Evolutionary conservation across 768 basidiomycete species (phyloP).

Genomic region (Tylopilus intermedius): DNA sequence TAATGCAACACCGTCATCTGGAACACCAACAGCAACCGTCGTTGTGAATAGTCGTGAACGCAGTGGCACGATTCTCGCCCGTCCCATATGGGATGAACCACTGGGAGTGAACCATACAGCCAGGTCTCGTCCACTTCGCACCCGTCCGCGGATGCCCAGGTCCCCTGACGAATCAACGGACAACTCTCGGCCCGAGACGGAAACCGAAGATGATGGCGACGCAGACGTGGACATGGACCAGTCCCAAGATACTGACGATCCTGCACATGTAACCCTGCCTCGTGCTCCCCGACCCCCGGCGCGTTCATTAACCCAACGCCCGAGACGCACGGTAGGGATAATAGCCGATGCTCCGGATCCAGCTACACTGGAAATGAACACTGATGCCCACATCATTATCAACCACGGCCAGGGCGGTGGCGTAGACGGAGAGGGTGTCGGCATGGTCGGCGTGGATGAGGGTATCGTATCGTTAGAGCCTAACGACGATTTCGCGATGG

Average conservation of each 20-base stretch:
- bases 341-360: slow-evolving; percentile 36
- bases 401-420: slow-evolving; percentile 40
- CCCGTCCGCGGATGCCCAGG: slow-evolving; percentile 28
- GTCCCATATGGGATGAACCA: slow-evolving; percentile 53
- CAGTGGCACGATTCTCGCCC: slow-evolving; percentile 70
- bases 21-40: slow-evolving; percentile 59
- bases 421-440: slow-evolving; percentile 39
- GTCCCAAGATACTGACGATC: slow-evolving; percentile 32
- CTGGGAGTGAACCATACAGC: slow-evolving; percentile 18
- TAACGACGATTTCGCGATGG: slow-evolving; percentile 89
- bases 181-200: slow-evolving; percentile 63
- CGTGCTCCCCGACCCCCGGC: slow-evolving; percentile 24
- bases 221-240: slow-evolving; percentile 49
- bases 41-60: slow-evolving; percentile 60
- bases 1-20: slow-evolving; percentile 55
- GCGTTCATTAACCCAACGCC: slow-evolving; percentile 33
- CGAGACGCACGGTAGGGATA: slow-evolving; percentile 45
- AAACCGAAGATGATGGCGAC: slow-evolving; percentile 75
- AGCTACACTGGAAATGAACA: slow-evolving; percentile 36
- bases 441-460: slow-evolving; percentile 55
- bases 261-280: slow-evolving; percentile 29
- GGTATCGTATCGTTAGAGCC: slow-evolving; percentile 71
- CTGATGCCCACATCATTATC: slow-evolving; percentile 50
- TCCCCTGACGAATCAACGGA: slow-evolving; percentile 43
- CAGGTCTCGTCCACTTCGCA: slow-evolving; percentile 29